These are phyloP conservation scores for Hydnomerulius pinastri DNA, from an alignment of 768 basidiomycete species.

Conservation along the genomic window DNA sequence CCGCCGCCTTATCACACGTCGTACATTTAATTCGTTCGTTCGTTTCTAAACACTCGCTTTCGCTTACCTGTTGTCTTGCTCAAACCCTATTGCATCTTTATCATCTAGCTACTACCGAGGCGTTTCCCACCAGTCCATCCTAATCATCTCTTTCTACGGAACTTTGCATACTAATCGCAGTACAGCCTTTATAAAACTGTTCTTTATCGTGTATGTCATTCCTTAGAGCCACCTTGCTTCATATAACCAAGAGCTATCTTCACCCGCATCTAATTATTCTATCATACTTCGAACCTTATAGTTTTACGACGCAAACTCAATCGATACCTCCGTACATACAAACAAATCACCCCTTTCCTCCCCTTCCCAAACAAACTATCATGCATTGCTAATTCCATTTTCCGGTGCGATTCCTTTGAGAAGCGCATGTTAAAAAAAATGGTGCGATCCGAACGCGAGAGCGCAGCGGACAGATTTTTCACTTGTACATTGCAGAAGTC, in stretches of 20 bases:
- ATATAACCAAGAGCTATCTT: conserved; percentile 4
- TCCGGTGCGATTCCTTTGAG: not conserved
- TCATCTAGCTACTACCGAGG: not conserved
- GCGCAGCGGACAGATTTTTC: too few species aligned
- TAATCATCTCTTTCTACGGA: conserved; percentile 12
- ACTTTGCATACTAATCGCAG: conserved; percentile 15
- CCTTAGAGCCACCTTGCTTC: not conserved
- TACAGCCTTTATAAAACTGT: conserved; percentile 17
- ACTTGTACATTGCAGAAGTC: too few species aligned
- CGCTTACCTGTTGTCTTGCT: conserved; percentile 26
- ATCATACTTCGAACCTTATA: conserved; percentile 9
- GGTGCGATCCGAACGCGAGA: not conserved
- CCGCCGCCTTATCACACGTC: conserved; percentile 10
- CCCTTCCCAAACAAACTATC: not conserved
- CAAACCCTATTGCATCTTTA: not conserved
- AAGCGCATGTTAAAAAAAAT: not conserved
- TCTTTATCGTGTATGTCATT: conserved; percentile 11
- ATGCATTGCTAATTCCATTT: not conserved
- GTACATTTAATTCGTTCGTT: conserved; percentile 26
- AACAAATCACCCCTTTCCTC: not conserved
- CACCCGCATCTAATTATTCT: conserved; percentile 8
- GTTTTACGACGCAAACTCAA: not conserved
- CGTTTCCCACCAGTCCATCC: not conserved
- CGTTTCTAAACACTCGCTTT: conserved; percentile 11
- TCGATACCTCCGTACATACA: conserved; percentile 7